Evolutionary conservation across 2,329 filamentous ascomycete genomes (phyloP).

Genomic region (Sordariomycetes sp.): DNA sequence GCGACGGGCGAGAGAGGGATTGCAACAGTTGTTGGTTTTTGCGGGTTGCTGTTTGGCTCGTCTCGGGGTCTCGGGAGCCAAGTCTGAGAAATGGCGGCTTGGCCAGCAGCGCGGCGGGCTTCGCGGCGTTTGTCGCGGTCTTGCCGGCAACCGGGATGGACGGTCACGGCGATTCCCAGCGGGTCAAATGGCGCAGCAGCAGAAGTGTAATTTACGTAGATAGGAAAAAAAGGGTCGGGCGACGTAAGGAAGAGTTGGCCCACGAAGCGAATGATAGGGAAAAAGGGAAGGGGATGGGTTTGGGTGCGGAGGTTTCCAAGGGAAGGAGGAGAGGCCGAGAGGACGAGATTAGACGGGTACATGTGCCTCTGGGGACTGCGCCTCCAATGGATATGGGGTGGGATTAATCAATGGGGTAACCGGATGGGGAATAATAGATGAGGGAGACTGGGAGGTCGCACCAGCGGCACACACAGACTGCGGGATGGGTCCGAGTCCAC

Average conservation of each 20-base stretch:
- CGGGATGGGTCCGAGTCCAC: neutral
- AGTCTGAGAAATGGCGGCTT: slow-evolving; percentile 5
- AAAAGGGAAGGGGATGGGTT: neutral
- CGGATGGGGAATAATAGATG: slow-evolving; percentile 3
- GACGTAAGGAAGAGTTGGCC: neutral
- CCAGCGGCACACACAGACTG: neutral
- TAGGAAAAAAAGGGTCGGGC: neutral
- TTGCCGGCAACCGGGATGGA: neutral
- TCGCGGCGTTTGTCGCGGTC: neutral
- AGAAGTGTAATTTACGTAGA: neutral
- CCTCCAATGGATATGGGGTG: neutral
- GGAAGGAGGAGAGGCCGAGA: neutral
- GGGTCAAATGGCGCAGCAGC: neutral
- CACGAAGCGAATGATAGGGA: neutral
- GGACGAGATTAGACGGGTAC: neutral
- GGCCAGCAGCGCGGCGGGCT: slow-evolving; percentile 3
- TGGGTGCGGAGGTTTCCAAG: neutral
- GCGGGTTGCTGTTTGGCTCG: slow-evolving; percentile 2
- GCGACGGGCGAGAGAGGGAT: neutral
- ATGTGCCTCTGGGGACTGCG: neutral
- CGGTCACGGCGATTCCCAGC: neutral
- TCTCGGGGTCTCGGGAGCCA: neutral
- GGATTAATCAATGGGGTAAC: neutral
- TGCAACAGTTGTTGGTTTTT: neutral
- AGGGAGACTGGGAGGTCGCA: neutral